Percentiles rank a stretch among this genome's conserved stretches.
These are phyloP conservation scores for Pulveroboletus frians DNA, from an alignment of 768 basidiomycete species.

Conservation along the genomic window DNA sequence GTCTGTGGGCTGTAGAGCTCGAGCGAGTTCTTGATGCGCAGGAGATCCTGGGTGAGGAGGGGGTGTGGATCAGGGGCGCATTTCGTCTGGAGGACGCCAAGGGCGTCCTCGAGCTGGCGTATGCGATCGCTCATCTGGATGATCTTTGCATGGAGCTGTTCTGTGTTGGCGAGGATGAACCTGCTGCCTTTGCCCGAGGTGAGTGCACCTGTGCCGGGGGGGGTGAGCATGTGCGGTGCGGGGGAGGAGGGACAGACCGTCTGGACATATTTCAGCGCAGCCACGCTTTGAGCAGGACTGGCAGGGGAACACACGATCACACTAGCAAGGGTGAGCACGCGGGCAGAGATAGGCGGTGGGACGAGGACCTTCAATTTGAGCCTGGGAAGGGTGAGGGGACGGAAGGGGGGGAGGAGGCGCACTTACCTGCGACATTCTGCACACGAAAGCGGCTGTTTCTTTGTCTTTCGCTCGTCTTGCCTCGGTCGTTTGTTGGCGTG, in stretches of 20 bases:
- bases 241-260: conserved; percentile 33
- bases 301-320: conserved; percentile 62
- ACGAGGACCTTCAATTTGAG: conserved; percentile 53
- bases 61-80: conserved; percentile 45
- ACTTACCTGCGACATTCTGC: conserved; percentile 51
- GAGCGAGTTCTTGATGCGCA: conserved; percentile 62
- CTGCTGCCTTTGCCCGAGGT: conserved; percentile 62
- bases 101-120: conserved; percentile 57
- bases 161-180: conserved; percentile 65
- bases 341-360: background rate
- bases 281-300: conserved; percentile 65
- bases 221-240: background rate
- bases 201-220: conserved; percentile 42
- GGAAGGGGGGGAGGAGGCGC: background rate
- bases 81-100: conserved; percentile 41
- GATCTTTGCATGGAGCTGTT: conserved; percentile 61
- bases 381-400: conserved; percentile 12
- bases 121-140: conserved; percentile 58
- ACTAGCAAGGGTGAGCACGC: conserved; percentile 33
- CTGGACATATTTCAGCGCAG: conserved; percentile 57
- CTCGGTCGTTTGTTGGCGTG: conserved; percentile 41
- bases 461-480: conserved; percentile 28
- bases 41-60: conserved; percentile 52
- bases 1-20: conserved; percentile 48
- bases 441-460: conserved; percentile 50